These are phyloP conservation scores for Stephania cephalantha DNA, from an alignment of 164 flowering plant genomes.

Conservation along the genomic window DNA sequence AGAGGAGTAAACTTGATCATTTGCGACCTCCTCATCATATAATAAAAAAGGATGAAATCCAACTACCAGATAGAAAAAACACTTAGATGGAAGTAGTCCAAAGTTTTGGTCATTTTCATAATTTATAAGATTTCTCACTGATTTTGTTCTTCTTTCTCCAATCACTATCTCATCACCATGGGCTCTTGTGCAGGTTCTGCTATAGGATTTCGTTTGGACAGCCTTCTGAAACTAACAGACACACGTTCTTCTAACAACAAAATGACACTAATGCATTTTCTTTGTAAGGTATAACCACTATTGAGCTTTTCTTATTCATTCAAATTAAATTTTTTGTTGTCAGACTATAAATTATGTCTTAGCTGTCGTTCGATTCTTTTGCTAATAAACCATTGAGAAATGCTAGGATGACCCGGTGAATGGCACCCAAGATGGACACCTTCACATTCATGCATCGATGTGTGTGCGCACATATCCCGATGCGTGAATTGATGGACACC, in stretches of 20 bases:
- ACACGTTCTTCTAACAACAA: conserved; percentile 81
- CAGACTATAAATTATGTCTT: background rate
- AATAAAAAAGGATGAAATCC: background rate
- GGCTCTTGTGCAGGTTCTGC: conserved; percentile 56
- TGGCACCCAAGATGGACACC: too few relatives aligned
- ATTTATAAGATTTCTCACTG: background rate
- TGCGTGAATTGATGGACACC: too few relatives aligned
- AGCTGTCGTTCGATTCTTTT: background rate
- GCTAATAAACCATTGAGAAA: too few relatives aligned
- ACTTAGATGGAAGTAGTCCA: too few relatives aligned
- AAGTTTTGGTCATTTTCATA: too few relatives aligned
- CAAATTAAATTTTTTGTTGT: background rate
- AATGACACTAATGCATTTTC: conserved; percentile 89
- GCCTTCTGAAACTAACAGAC: conserved; percentile 73
- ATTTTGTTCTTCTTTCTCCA: background rate
- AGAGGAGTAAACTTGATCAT: background rate
- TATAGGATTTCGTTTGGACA: conserved; percentile 81
- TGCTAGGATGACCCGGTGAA: too few relatives aligned
- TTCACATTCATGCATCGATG: too few relatives aligned
- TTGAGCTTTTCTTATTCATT: background rate
- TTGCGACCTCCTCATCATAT: background rate
- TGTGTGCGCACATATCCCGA: too few relatives aligned
- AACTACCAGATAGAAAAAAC: background rate
- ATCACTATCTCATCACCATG: background rate
- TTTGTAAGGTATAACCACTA: conserved; percentile 57